These are phyloP conservation scores for Acacia confusa DNA, from an alignment of 306 rosid species.

Conservation along the genomic window DNA sequence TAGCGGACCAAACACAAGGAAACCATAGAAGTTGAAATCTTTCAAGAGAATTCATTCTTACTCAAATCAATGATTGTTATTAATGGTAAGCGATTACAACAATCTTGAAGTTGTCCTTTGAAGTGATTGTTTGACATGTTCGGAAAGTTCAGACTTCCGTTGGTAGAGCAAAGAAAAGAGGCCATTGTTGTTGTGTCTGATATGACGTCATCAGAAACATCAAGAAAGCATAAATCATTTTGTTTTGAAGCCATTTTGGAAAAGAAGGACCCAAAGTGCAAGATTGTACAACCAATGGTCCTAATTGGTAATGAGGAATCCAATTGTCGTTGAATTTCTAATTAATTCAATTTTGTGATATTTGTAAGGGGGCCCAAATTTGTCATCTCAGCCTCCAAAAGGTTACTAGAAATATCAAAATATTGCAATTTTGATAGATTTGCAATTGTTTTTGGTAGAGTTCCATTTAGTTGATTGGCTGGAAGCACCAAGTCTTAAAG, in stretches of 20 bases:
- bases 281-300: fast-evolving
- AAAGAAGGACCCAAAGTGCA: neutral
- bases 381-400: neutral
- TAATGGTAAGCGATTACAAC: neutral
- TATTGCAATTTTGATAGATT: neutral
- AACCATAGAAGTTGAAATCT: neutral
- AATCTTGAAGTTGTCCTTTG: neutral
- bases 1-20: neutral
- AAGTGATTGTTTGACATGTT: neutral
- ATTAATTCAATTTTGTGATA: neutral
- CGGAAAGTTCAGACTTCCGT: neutral
- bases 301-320: constrained; percentile 27
- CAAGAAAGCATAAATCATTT: neutral
- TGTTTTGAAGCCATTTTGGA: constrained; percentile 33
- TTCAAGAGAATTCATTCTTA: neutral
- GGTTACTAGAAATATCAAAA: neutral
- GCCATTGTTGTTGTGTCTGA: neutral
- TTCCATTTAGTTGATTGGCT: no score
- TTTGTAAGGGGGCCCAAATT: neutral
- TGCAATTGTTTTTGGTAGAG: neutral
- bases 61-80: neutral
- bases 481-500: fast-evolving
- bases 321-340: neutral
- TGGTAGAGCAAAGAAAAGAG: neutral
- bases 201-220: neutral